Conservation (phyloP, 371 early-diverging fungal species). For the Actinomortierella ambigua region DNA sequence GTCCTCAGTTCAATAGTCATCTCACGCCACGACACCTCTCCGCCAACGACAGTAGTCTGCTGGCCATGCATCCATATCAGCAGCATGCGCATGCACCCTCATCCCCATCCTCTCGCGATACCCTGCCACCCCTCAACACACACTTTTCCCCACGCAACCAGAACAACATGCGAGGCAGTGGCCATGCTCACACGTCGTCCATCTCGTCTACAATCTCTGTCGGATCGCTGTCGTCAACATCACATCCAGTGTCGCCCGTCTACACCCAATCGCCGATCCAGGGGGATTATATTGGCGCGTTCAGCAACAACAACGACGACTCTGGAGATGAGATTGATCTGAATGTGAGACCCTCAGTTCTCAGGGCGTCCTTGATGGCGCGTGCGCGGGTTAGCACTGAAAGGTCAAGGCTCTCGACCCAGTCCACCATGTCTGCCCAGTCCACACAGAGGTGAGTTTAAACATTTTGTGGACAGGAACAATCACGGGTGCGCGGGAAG, state of each 20-base stretch:
- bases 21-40: not conserved
- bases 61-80: conserved; percentile 2
- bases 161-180: not conserved
- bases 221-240: not conserved
- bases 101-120: not conserved
- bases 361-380: conserved; percentile 39
- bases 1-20: not conserved
- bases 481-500: no score
- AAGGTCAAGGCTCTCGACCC: conserved; percentile 11
- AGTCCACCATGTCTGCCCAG: conserved; percentile 13
- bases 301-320: conserved; percentile 13
- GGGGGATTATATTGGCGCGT: not conserved
- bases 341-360: conserved; percentile 32
- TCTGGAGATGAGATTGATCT: conserved; percentile 18
- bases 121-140: no score
- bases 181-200: not conserved
- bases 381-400: conserved; percentile 17
- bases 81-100: not conserved
- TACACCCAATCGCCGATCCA: not conserved
- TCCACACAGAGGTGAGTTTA: conserved; percentile 11
- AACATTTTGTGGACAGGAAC: conserved; percentile 15
- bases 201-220: not conserved
- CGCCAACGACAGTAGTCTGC: not conserved
- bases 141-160: not conserved
- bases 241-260: not conserved